These are phyloP conservation scores for Wickerhamomyces queroliae DNA, from an alignment of 805 yeast genomes.

Conservation along the genomic window DNA sequence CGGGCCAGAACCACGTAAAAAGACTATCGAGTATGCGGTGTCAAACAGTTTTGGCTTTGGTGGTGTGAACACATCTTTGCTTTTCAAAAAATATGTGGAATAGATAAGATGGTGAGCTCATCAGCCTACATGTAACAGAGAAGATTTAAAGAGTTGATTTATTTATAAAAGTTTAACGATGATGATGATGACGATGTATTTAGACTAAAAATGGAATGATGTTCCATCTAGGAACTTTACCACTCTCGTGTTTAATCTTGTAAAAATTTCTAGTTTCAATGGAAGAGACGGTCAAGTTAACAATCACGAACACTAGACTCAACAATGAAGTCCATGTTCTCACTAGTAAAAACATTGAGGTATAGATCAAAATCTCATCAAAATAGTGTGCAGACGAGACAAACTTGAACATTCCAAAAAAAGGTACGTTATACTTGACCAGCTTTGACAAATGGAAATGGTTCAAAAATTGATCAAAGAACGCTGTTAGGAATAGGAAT, in stretches of 20 bases:
- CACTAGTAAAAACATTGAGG: slow-evolving; percentile 22
- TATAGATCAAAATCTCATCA: slow-evolving; percentile 57
- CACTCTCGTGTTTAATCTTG: slow-evolving; percentile 12
- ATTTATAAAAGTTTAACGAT: background rate
- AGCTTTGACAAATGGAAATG: slow-evolving; percentile 19
- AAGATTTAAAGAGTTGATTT: background rate
- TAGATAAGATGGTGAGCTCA: background rate
- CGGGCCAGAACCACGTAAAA: slow-evolving; percentile 41
- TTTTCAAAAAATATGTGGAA: slow-evolving; percentile 34
- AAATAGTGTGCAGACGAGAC: slow-evolving; percentile 64
- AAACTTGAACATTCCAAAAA: slow-evolving; percentile 39
- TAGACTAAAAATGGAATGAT: slow-evolving; percentile 33
- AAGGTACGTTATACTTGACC: slow-evolving; percentile 43
- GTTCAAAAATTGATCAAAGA: slow-evolving; percentile 37
- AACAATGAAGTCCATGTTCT: slow-evolving; percentile 13
- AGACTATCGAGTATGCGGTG: slow-evolving; percentile 50
- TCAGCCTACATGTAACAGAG: background rate
- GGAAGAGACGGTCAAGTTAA: slow-evolving; percentile 53
- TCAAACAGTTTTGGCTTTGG: slow-evolving; percentile 97
- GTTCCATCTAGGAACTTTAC: slow-evolving; percentile 24
- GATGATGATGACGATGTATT: background rate
- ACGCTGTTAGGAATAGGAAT: slow-evolving; percentile 22
- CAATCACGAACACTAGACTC: slow-evolving; percentile 25
- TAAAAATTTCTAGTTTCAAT: slow-evolving; percentile 47
- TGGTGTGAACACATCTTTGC: slow-evolving; percentile 82